Base-by-base conservation (phyloP, 2,329 filamentous ascomycete genomes). In the Xylariaceae sp. region DNA sequence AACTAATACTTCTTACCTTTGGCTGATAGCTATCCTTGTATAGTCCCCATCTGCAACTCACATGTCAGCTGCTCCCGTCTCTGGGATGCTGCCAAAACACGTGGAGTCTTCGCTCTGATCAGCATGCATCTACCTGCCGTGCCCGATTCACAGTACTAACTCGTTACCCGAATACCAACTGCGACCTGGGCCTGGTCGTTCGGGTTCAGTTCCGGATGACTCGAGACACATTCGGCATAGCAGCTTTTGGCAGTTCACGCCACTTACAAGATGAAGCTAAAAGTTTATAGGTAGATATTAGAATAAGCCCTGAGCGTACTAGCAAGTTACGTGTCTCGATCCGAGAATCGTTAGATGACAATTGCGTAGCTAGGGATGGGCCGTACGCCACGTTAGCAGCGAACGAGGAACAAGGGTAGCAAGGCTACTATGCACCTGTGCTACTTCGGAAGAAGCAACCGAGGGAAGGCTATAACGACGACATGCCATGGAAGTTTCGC, bases 11-110 rank as follows among this genome's bases (percentile, higher is more conserved):
- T 26, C 4, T 8, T 26, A 26, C 26, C n/a, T n/a, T n/a, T n/a
- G n/a, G 26, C 8, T 26, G 26, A 26, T 26, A 26, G 5, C 5
- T 26, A 26, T 8, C 26, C 46, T 34, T 18, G 44, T 16, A 26
- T 36, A 7, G 15, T 42, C 22, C 10, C 42, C 7, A 18, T 41
- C 34, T 32, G 21, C 12, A 36, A 72, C 78, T 71, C 71, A 84
- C 80, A 86, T 26, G 77, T 81, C 12, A 81, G 81, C 75, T 78
- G 82, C 46, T 72, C 72, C 53, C 21, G 5, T 22, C 10, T 41
- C 39, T 41, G 9, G n/a, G 15, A 43, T 43, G 41, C 15, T 19
- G 22, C 39, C 18, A 21, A 41, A 10, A 8, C 21, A 21, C 10
- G 39, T 22, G 1, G 10, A 22, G 18, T 41, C 39, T 21, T 41